Evolutionary conservation across 805 yeast species (phyloP), one percentile per base, ranked within the genome.

Genomic region (Zygosaccharomyces siamensis): DNA sequence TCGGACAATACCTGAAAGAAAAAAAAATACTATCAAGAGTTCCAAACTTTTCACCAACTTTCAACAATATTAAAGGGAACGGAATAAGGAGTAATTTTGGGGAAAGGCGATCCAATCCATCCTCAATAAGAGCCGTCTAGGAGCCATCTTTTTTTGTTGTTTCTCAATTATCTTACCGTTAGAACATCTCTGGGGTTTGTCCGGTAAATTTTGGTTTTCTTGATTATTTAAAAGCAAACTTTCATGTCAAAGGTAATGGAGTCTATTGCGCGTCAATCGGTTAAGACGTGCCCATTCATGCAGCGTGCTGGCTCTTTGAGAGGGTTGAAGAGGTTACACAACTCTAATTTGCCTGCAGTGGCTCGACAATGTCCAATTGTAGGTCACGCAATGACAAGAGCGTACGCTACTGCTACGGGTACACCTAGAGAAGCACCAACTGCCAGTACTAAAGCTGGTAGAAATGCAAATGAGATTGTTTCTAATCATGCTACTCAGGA

Each of bases 341-440:
- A 48, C 16, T 46, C 54, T 24, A 56, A 61, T 23, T 76, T 85
- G 63, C 72, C 76, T 41, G 61, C 69, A 39, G 79, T 78, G 54
- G 96, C 95, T 46, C 68, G 77, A 39, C 78, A 76, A 52, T 90
- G 98, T 68, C 98, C 98, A n/a, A 85, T 89, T 48, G 86, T 89
- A 85, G 88, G 88, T 23, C 81, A 83, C 45, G 96, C 96, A 32
- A 69, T 89, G 65, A 51, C 60, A 71, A 14, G 26, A 12, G 43
- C 46, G 1, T 56, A 64, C 46, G 63, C 75, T 10, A 51, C 71
- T 3, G 51, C 71, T 18, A 58, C 72, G 20, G 59, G 71, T 36
- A 50, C 65, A 20, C 54, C 63, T 30, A 62, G 69, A 16, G 57
- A 71, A 11, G 61, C 67, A 18, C 48, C 65, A 11, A 60, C 73